Conservation (phyloP, 1,284 basidiomycete genomes). For the Mycosarcoma maydis region DNA sequence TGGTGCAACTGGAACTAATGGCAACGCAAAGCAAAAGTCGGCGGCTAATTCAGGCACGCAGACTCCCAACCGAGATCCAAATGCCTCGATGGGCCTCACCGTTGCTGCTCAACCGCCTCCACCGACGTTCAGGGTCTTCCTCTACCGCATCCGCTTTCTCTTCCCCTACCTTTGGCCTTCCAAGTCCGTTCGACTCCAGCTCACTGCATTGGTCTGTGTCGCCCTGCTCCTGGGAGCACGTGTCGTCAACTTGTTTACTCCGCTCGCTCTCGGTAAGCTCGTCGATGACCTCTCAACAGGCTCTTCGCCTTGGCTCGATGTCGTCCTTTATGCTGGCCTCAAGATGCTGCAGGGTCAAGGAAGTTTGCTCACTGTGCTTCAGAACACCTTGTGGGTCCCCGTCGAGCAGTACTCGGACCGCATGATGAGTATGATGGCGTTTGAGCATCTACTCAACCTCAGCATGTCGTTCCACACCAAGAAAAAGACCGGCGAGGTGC, state of each 20-base stretch:
- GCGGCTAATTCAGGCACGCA: slow-evolving; percentile 25
- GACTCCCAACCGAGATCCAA: slow-evolving; percentile 42
- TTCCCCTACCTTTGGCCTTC: slow-evolving; percentile 84
- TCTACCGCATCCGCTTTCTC: slow-evolving; percentile 72
- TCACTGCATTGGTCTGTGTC: slow-evolving; percentile 77
- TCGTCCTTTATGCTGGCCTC: slow-evolving; percentile 65
- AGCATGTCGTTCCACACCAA: slow-evolving; percentile 85
- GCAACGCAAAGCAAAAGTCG: slow-evolving; percentile 10
- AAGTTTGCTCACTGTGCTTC: slow-evolving; percentile 60
- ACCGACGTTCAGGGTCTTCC: slow-evolving; percentile 56
- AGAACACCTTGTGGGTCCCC: slow-evolving; percentile 73
- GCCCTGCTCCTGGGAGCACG: slow-evolving; percentile 78
- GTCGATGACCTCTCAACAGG: slow-evolving; percentile 69
- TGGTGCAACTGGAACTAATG: slow-evolving; percentile 28
- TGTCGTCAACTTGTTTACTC: slow-evolving; percentile 78
- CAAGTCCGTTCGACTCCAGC: slow-evolving; percentile 75
- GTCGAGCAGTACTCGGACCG: slow-evolving; percentile 81
- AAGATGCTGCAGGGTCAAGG: slow-evolving; percentile 68
- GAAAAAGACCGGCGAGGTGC: slow-evolving; percentile 75
- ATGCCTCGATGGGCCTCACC: slow-evolving; percentile 60
- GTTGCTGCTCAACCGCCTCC: slow-evolving; percentile 54
- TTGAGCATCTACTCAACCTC: slow-evolving; percentile 69
- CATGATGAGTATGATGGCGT: slow-evolving; percentile 65
- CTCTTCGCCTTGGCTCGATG: slow-evolving; percentile 52
- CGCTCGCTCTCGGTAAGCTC: slow-evolving; percentile 77